phyloP scores from a whole-genome alignment of 345 rosid genomes.

The Streptanthus diversifolius region DNA sequence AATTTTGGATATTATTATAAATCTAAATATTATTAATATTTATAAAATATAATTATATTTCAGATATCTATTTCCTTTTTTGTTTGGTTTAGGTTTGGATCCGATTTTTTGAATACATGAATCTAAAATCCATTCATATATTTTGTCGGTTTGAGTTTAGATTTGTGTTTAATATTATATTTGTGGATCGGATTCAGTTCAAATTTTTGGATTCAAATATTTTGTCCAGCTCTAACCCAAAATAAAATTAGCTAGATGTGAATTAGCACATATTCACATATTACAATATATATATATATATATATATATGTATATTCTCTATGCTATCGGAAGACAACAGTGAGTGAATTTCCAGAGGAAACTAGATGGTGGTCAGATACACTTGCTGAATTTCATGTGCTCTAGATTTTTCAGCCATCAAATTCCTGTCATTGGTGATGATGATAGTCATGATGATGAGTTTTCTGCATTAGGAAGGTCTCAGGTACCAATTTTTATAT shows the following conservation, averaged over 20 bases:
- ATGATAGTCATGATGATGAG: background rate
- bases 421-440: background rate
- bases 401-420: slow-evolving; percentile 29
- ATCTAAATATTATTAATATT: too few species aligned
- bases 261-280: background rate
- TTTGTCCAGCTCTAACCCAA: too few species aligned
- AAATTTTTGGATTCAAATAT: too few species aligned
- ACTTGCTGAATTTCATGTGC: slow-evolving; percentile 49
- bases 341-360: background rate
- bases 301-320: background rate
- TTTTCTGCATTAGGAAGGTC: background rate
- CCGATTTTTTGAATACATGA: too few species aligned
- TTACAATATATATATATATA: background rate
- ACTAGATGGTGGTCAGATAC: background rate
- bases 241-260: background rate
- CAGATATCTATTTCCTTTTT: too few species aligned
- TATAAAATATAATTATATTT: too few species aligned
- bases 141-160: too few species aligned
- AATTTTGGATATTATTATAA: too few species aligned
- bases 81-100: too few species aligned
- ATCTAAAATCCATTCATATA: too few species aligned
- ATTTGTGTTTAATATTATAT: too few species aligned
- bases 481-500: background rate
- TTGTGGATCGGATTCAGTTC: too few species aligned
- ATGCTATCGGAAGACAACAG: background rate